Evolutionary conservation across 768 basidiomycete genomes (phyloP), one percentile per base, ranked within the genome.

Genomic region (Auriscalpium vulgare): DNA sequence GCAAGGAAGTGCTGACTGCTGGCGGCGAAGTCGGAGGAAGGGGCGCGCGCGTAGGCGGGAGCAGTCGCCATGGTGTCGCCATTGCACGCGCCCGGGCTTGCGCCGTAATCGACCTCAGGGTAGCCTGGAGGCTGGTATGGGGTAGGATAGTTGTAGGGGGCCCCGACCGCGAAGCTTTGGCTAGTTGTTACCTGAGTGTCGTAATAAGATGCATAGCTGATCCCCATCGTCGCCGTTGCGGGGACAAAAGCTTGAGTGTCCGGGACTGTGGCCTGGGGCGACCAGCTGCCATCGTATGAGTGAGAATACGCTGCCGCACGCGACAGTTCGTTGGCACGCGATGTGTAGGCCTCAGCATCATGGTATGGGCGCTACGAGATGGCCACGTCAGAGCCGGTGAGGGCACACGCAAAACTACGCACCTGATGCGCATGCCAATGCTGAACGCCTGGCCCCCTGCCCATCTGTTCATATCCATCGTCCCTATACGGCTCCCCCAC

Each of bases 1-100:
- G 40, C 40, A 3, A 17, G 40, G 40, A 17, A 13, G 40, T 17
- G 40, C 48, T 58, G 59, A 38, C 54, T 10, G 1, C 11, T 52
- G 59, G 49, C 52, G 47, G 57, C 53, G 56, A 29, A 29, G 23
- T 50, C 47, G 36, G 56, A 16, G 44, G 17, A 29, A 23, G 47
- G 47, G 29, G 29, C 29, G 29, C 29, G 29, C 29, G 34, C 34
- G 19, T 5, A 11, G 29, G 43, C 37, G 29, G 56, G 35, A 21
- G 37, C 40, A 10, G 52, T 17, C 17, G 37, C 11, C 9, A n/a
- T 34, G 10, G 7, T 1, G 52, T 17, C 40, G 17, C 0, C 47
- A 37, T 8, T 17, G 23, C 8, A 14, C 10, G 35, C 47, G 17
- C 16, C 37, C 0, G 14, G 3, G 47, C n/a, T 47, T 21, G 51